A percentile compares a stretch with the other conserved stretches of the same genome.
Conservation (phyloP, 108 stramenopile species). For the Discostella pseudostelligera region DNA sequence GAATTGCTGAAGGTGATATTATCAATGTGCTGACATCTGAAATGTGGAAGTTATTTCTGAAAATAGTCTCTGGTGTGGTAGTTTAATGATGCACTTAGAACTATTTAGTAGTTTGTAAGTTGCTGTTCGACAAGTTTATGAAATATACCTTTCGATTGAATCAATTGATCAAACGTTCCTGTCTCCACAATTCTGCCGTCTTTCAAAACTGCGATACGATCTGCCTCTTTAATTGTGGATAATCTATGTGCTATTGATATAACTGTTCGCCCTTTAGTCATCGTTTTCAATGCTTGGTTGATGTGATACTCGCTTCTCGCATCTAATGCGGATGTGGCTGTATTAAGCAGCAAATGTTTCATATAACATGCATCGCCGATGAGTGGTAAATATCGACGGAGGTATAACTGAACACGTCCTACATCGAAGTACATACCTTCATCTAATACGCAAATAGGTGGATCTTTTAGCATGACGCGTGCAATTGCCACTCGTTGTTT, state of each 20-base stretch:
- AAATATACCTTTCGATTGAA: constrained; percentile 28
- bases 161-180: constrained; percentile 68
- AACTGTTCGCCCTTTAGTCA: constrained; percentile 73
- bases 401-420: neutral
- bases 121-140: constrained; percentile 37
- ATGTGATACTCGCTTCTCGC: constrained; percentile 84
- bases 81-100: no score
- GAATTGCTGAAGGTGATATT: constrained; percentile 53
- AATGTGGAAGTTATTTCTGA: neutral
- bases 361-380: no score
- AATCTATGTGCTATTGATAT: constrained; percentile 89
- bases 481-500: constrained; percentile 94
- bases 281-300: constrained; percentile 62
- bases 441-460: constrained; percentile 73
- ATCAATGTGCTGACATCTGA: constrained; percentile 24
- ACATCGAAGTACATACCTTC: constrained; percentile 38
- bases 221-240: constrained; percentile 80
- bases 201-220: constrained; percentile 84
- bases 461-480: constrained; percentile 73
- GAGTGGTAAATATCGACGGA: constrained; percentile 10
- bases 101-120: constrained; percentile 13
- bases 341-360: no score
- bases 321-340: constrained; percentile 91
- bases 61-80: no score
- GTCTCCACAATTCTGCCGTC: constrained; percentile 77